Evolutionary conservation across 495 filamentous ascomycete genomes (phyloP).

Genomic region (Aeminium ludgeri): DNA sequence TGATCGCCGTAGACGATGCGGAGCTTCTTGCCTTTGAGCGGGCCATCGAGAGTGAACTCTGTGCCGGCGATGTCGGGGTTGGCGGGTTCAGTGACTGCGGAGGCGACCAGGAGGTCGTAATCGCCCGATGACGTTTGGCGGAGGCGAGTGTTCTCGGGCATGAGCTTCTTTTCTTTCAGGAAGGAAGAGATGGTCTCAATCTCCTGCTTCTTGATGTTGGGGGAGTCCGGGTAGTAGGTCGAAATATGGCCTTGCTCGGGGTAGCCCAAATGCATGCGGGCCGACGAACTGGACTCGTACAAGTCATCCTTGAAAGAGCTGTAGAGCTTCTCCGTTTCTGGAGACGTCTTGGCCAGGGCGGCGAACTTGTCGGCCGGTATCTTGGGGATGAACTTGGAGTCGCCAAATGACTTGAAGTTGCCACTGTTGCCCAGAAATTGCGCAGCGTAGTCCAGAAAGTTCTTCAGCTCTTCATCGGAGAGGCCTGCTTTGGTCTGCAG

Average conservation of each 20-base stretch:
- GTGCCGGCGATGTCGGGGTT: constrained; percentile 47
- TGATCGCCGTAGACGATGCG: constrained; percentile 77
- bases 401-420: constrained; percentile 94
- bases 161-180: constrained; percentile 52
- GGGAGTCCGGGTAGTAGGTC: constrained; percentile 81
- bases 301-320: constrained; percentile 55
- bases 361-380: constrained; percentile 48
- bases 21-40: constrained; percentile 50
- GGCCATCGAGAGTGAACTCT: constrained; percentile 47
- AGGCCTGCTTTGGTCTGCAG: constrained; percentile 53
- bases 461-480: constrained; percentile 47
- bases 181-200: constrained; percentile 55
- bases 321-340: constrained; percentile 42
- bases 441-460: constrained; percentile 73
- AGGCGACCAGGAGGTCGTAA: constrained; percentile 75
- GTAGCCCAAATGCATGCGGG: constrained; percentile 73
- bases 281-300: constrained; percentile 47
- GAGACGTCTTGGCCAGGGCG: constrained; percentile 48
- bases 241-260: constrained; percentile 68
- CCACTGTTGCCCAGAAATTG: constrained; percentile 83
- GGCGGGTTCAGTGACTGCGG: constrained; percentile 42
- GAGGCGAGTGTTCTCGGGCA: constrained; percentile 78
- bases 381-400: constrained; percentile 84
- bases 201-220: constrained; percentile 70
- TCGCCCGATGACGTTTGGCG: constrained; percentile 52